These are phyloP conservation scores for Pneumocystis canis DNA, from an alignment of 1,139 yeast species.

Conservation along the genomic window DNA sequence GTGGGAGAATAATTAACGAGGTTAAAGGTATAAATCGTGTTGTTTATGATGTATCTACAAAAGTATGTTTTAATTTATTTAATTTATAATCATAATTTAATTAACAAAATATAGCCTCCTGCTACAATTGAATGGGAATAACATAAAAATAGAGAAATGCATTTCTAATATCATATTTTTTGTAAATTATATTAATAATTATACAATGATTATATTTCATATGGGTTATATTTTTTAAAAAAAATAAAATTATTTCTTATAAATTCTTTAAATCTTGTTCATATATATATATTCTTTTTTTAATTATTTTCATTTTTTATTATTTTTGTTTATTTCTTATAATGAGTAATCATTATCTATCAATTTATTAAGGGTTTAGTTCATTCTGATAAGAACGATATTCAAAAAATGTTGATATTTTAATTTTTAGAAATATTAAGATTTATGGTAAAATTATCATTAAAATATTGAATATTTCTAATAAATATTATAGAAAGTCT, in stretches of 20 bases:
- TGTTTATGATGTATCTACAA: constrained; percentile 93
- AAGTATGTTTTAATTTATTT: constrained; percentile 96
- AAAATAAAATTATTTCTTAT: background rate
- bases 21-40: constrained; percentile 98
- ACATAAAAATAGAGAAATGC: background rate
- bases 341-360: too few relatives aligned
- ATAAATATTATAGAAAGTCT: background rate
- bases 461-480: background rate
- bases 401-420: background rate
- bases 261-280: background rate
- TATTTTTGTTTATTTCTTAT: too few relatives aligned
- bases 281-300: too few relatives aligned
- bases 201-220: background rate
- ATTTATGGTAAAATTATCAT: background rate
- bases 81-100: constrained; percentile 19
- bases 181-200: background rate
- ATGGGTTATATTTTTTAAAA: background rate
- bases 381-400: background rate
- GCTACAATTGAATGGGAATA: constrained; percentile 3
- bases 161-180: background rate
- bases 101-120: background rate
- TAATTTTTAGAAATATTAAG: background rate
- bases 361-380: too few relatives aligned
- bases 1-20: constrained; percentile 94
- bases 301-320: too few relatives aligned